phyloP scores from a whole-genome alignment of 2,329 filamentous ascomycete genomes.

The Elsinoe perseae region DNA sequence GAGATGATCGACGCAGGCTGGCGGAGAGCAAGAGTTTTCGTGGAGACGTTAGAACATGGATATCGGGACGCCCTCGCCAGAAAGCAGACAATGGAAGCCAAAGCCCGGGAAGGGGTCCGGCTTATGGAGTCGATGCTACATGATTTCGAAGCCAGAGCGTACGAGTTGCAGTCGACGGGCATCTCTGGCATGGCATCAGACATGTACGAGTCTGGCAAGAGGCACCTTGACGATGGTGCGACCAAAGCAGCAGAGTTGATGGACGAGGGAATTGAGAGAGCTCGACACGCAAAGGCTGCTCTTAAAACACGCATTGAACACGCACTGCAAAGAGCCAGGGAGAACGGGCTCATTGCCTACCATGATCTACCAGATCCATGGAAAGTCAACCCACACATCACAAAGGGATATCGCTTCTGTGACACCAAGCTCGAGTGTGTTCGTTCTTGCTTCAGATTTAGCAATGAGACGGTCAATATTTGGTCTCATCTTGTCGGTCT shows the following conservation, averaged over 20 bases:
- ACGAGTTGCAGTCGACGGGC: conserved; percentile 70
- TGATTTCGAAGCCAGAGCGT: conserved; percentile 75
- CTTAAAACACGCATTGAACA: conserved; percentile 61
- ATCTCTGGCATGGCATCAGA: conserved; percentile 63
- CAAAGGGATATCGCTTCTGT: conserved; percentile 84
- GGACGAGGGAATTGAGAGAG: conserved; percentile 72
- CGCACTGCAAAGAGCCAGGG: conserved; percentile 71
- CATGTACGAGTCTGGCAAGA: conserved; percentile 69
- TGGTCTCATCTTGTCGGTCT: conserved; percentile 92
- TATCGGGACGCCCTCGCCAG: conserved; percentile 81
- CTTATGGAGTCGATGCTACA: conserved; percentile 77
- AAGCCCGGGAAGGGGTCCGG: conserved; percentile 78
- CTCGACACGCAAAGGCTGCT: conserved; percentile 55
- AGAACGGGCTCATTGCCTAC: conserved; percentile 78
- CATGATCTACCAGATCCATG: conserved; percentile 86
- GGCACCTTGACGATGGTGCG: conserved; percentile 72
- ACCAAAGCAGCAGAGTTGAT: conserved; percentile 67
- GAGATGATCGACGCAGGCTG: conserved; percentile 83
- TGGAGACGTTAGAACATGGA: conserved; percentile 80
- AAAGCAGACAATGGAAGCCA: conserved; percentile 83
- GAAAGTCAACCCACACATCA: conserved; percentile 91
- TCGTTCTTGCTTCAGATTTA: conserved; percentile 66
- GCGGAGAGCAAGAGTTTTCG: conserved; percentile 75
- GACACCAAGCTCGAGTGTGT: conserved; percentile 87
- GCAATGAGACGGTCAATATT: conserved; percentile 95